Percentiles rank a stretch among this genome's conserved stretches.
Conservation (phyloP, 1,284 basidiomycete species). For the Microbotryomycetes sp. region DNA sequence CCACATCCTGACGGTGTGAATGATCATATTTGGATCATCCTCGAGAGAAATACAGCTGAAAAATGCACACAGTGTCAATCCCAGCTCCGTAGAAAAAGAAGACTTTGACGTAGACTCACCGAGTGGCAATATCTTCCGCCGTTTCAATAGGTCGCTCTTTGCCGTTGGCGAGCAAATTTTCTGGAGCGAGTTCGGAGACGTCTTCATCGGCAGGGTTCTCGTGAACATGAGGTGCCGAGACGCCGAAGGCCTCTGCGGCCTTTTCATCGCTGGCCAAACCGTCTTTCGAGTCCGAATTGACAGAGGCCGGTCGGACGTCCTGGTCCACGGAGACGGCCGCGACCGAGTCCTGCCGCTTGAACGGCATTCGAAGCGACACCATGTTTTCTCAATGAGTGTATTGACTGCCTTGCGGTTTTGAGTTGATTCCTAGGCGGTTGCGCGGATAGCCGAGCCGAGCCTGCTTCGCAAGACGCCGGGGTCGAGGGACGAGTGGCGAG, state of each 20-base stretch:
- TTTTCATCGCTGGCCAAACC: constrained; percentile 8
- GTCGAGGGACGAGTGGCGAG: background rate
- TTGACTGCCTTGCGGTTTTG: too few species aligned
- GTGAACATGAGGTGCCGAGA: background rate
- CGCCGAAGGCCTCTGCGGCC: constrained; percentile 3
- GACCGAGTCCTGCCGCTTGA: constrained; percentile 21
- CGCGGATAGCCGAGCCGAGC: too few species aligned
- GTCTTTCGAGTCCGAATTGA: background rate
- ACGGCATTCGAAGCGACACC: constrained; percentile 22
- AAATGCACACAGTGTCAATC: too few species aligned
- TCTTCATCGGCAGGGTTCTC: background rate
- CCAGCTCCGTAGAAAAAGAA: too few species aligned
- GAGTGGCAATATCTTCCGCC: constrained; percentile 37
- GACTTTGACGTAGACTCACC: too few species aligned
- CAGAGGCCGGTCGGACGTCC: background rate
- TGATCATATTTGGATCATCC: background rate
- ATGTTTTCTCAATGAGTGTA: constrained; percentile 4
- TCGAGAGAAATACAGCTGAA: constrained; percentile 22
- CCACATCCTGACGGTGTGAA: background rate
- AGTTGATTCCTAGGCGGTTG: too few species aligned
- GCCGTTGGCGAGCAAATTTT: constrained; percentile 25
- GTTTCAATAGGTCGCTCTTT: constrained; percentile 37
- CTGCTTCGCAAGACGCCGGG: too few species aligned
- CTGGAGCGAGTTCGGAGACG: constrained; percentile 1
- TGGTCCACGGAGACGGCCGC: background rate